These are phyloP conservation scores for Haberlea rhodopensis DNA, from an alignment of 257 asterid species.

Conservation along the genomic window DNA sequence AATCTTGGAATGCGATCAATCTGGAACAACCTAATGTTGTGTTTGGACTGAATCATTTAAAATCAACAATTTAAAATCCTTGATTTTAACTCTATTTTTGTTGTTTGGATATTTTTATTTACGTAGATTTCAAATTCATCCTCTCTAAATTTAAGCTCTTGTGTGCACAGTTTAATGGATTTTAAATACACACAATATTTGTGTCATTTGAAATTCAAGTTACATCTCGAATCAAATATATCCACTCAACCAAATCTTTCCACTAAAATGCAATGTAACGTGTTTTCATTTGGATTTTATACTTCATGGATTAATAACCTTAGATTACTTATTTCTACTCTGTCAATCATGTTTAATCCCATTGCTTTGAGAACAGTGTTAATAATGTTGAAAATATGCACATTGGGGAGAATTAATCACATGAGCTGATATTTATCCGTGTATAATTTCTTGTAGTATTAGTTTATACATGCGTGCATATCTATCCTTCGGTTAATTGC, in stretches of 20 bases:
- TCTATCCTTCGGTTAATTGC: constrained; percentile 12
- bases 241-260: no score
- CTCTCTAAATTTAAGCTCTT: no score
- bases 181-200: not conserved
- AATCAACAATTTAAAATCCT: no score
- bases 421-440: constrained; percentile 1
- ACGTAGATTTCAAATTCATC: no score
- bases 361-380: not conserved
- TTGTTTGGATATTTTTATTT: no score
- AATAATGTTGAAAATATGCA: not conserved
- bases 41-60: no score
- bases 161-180: no score
- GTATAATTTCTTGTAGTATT: not conserved
- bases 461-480: constrained; percentile 14
- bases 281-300: not conserved
- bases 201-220: not conserved
- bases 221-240: not conserved
- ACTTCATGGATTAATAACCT: not conserved
- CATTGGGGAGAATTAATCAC: constrained; percentile 6
- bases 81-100: no score
- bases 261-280: no score
- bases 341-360: constrained; percentile 5
- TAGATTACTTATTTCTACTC: not conserved
- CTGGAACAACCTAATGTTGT: not conserved
- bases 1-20: not conserved